A percentile compares a stretch with the other conserved stretches of the same genome.
Conservation (phyloP, 1,284 basidiomycete species). For the Phylloporus sp. region DNA sequence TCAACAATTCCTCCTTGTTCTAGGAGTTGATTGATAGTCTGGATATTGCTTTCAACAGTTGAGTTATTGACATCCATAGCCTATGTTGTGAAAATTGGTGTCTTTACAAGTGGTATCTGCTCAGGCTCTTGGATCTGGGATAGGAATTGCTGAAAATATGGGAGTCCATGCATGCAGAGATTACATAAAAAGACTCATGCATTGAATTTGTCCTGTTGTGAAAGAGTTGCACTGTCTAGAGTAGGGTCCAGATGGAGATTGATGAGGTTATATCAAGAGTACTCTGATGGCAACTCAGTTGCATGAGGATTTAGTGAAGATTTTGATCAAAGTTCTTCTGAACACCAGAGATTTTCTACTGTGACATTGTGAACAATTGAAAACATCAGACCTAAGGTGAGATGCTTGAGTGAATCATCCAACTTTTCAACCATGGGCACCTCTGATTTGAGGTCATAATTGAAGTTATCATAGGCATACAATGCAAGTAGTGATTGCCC, state of each 20-base stretch:
- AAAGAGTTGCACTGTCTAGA: not conserved
- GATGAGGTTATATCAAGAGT: not conserved
- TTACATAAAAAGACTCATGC: not conserved
- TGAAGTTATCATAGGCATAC: conserved; percentile 47
- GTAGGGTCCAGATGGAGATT: not conserved
- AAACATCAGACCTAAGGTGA: too few relatives aligned
- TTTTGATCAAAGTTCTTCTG: conserved; percentile 31
- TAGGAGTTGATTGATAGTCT: not conserved
- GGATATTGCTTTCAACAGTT: not conserved
- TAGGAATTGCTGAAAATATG: conserved; percentile 1
- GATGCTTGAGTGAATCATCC: too few relatives aligned
- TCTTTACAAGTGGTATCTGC: not conserved
- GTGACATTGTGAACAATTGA: too few relatives aligned
- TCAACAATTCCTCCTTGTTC: not conserved
- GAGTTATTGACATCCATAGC: conserved; percentile 4
- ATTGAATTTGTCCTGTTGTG: not conserved
- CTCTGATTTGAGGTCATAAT: conserved; percentile 38
- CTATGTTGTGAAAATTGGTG: not conserved
- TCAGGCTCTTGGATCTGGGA: not conserved
- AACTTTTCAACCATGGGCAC: conserved; percentile 33
- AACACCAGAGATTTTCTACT: too few relatives aligned
- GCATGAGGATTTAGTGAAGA: conserved; percentile 10
- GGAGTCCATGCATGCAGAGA: not conserved
- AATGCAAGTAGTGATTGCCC: conserved; percentile 27
- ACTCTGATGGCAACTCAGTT: not conserved